Evolutionary conservation across 345 rosid species (phyloP), one percentile per base, ranked within the genome.

Genomic region (Euphorbia tirucalli): DNA sequence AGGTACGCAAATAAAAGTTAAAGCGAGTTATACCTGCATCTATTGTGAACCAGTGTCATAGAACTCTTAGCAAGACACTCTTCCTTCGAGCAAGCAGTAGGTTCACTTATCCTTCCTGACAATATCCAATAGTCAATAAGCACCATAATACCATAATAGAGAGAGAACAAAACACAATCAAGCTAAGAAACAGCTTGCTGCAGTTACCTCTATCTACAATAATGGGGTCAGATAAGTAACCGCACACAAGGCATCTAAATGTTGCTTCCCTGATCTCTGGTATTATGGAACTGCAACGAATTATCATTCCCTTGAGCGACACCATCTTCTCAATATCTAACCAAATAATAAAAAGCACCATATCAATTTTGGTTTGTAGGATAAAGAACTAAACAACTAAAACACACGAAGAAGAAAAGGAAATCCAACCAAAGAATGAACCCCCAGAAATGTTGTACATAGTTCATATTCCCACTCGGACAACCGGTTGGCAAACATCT

Each of bases 291-390:
- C 99, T 95, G 79, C 96, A 86, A 66, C 99, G 73, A 71, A 95
- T 95, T 18, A 95, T 80, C 98, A 95, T 92, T 68, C 99, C 99
- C 76, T 92, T 92, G 81, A 95, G 71, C 1, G 94, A 92, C 21
- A 92, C 89, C 97, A 92, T 92, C 97, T 92, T 95, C 89, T 90
- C 98, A 37, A 95, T 89, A 83, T 95, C 99, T 92, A 74, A 62
- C 56, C 55, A 65, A 83, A 66, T 14, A 69, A 70, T 22, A 44
- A 14, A 57, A 60, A n/a, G n/a, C n/a, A 4, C 41, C 46, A 61
- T 61, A 14, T 54, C 19, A 69, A 43, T 30, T 6, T 15, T 70
- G 62, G 22, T 27, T 43, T 48, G 9, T 8, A 55, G 3, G 39
- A 35, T 35, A 43, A 61, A n/a, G 7, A 59, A 39, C 11, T 46